A percentile compares a stretch with the other conserved stretches of the same genome.
Conservation (phyloP, 495 filamentous ascomycete genomes). For the Penicillium lagena region DNA sequence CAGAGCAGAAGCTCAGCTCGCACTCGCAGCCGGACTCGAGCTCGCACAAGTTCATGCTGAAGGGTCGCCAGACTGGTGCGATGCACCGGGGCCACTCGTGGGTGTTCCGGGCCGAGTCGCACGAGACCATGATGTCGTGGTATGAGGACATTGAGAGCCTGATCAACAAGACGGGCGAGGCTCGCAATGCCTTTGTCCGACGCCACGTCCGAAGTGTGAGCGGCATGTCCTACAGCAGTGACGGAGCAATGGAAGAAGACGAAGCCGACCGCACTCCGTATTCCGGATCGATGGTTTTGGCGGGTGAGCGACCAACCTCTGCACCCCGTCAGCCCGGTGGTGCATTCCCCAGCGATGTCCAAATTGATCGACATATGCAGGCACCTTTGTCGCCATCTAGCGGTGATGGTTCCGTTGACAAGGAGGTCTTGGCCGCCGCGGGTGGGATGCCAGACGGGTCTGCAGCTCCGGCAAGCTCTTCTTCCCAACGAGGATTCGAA, state of each 20-base stretch:
- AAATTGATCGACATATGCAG: constrained; percentile 73
- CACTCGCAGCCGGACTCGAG: constrained; percentile 77
- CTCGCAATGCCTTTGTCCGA: constrained; percentile 78
- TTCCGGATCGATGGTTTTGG: constrained; percentile 47
- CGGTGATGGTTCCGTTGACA: constrained; percentile 59
- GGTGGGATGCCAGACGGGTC: constrained; percentile 46
- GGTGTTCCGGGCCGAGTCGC: constrained; percentile 93
- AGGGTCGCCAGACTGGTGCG: constrained; percentile 85
- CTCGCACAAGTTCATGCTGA: constrained; percentile 97
- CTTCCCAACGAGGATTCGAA: constrained; percentile 8
- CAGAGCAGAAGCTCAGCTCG: constrained; percentile 90
- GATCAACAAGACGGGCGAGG: constrained; percentile 83
- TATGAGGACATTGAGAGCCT: constrained; percentile 85
- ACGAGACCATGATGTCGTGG: constrained; percentile 97
- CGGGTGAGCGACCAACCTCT: constrained; percentile 38
- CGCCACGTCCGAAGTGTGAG: constrained; percentile 71
- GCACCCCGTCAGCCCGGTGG: constrained; percentile 71
- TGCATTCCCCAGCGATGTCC: constrained; percentile 81
- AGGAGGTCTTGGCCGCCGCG: constrained; percentile 54
- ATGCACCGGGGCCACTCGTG: constrained; percentile 96
- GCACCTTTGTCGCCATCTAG: constrained; percentile 71
- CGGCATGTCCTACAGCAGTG: constrained; percentile 59
- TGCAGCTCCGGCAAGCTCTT: constrained; percentile 13
- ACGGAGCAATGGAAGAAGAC: constrained; percentile 72
- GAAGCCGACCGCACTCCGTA: constrained; percentile 75